Base-by-base conservation (phyloP, 805 yeast genomes). In the Teunomyces stri region DNA sequence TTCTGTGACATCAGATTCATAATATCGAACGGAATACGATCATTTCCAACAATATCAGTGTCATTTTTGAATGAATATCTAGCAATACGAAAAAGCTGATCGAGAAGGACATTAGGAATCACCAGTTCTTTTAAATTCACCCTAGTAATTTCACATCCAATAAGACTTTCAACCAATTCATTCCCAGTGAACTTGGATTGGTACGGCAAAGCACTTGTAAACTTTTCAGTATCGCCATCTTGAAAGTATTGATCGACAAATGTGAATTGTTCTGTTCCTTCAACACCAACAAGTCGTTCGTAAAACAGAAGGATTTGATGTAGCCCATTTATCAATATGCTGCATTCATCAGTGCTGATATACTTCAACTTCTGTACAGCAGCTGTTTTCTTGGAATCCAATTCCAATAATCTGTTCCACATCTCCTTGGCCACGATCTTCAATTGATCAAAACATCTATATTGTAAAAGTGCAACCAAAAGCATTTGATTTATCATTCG, bases 401-500 rank as follows among this genome's bases (percentile, higher is more conserved):
- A 21, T 2, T 13, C 16, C 34, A 69, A 46, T 31, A 60, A 38
- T 16, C 51, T 51, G 47, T 66, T 50, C 62, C 55, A 74, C 35
- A 45, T 51, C 3, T 20, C 47, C 25, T 47, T 51, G 40, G 54
- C 65, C 53, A 31, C 51, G 4, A 65, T 61, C 33, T 62, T 64
- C 39, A 75, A 55, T 4, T 52, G 54, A 3, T 62, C 55, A 45
- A 74, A 75, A 3, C 82, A 82, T 7, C 76, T 78, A 37, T 66
- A 58, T 55, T 82, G 83, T 46, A 82, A 65, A 40, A 83, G 72
- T 13, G 76, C 59, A 20, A 81, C 68, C 2, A 68, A 62, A 51
- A 78, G 60, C 0, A 78, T 56, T 0, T 78, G 70, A 33, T 69
- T 72, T 3, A 73, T 37, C 51, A 59, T 25, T 11, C 54, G 55